Evolutionary conservation across 2,329 filamentous ascomycete species (phyloP).

Genomic region (Colletotrichum sansevieriae): DNA sequence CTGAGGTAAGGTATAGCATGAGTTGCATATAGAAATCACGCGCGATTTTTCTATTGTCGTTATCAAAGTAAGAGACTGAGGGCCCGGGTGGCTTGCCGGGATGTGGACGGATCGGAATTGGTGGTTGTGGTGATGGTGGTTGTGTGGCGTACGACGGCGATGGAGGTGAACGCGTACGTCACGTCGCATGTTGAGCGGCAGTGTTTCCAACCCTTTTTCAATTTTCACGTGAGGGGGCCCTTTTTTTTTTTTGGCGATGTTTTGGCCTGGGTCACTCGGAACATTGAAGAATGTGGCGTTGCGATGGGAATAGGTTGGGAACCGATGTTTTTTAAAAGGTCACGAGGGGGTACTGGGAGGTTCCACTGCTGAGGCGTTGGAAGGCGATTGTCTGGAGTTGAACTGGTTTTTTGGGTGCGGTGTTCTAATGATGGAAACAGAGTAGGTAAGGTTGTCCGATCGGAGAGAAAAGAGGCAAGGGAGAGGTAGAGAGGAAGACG

Average conservation of each 20-base stretch:
- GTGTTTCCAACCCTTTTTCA: conserved; percentile 1
- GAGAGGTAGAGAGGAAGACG: not conserved
- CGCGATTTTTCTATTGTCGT: too few species aligned
- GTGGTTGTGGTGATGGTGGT: not conserved
- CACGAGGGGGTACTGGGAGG: conserved; percentile 7
- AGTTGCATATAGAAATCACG: too few species aligned
- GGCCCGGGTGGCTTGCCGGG: conserved; percentile 11
- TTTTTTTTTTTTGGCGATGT: not conserved
- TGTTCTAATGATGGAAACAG: not conserved
- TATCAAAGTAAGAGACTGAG: too few species aligned
- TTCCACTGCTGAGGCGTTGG: conserved; percentile 6
- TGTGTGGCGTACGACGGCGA: not conserved
- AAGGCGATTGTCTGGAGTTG: conserved; percentile 3
- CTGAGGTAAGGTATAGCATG: too few species aligned
- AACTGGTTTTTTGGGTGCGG: not conserved
- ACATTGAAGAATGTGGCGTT: not conserved
- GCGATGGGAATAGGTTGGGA: not conserved
- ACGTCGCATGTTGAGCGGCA: conserved; percentile 33
- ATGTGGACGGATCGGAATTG: conserved; percentile 19
- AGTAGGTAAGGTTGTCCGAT: conserved; percentile 1
- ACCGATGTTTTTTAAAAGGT: conserved; percentile 4
- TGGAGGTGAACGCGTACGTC: conserved; percentile 18
- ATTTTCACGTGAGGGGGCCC: not conserved
- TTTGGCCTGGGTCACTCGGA: too few species aligned
- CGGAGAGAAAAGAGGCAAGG: conserved; percentile 18